Evolutionary conservation across 192 early-diverging fungal genomes (phyloP).

Genomic region (Coemansia sp.): DNA sequence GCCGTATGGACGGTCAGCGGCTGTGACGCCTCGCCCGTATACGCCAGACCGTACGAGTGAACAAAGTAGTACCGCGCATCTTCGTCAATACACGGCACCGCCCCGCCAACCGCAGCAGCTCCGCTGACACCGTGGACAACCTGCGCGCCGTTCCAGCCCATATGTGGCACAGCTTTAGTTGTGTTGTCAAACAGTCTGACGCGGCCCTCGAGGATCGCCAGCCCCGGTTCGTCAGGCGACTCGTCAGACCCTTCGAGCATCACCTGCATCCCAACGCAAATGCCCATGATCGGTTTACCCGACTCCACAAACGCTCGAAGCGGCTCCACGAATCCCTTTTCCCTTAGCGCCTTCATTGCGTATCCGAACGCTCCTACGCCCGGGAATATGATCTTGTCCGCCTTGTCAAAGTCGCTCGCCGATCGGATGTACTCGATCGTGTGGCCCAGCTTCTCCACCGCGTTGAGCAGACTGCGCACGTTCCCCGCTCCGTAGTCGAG

Average conservation of each 20-base stretch:
- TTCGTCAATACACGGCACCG: conserved; percentile 49
- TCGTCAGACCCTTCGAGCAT: conserved; percentile 92
- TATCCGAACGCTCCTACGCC: conserved; percentile 97
- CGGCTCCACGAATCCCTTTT: conserved; percentile 77
- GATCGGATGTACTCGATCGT: conserved; percentile 74
- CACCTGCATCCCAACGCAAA: conserved; percentile 98
- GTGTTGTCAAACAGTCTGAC: conserved; percentile 65
- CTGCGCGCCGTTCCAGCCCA: conserved; percentile 87
- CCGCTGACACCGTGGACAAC: conserved; percentile 13
- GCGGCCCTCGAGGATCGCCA: conserved; percentile 79
- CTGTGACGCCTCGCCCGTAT: conserved; percentile 49
- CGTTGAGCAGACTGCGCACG: conserved; percentile 94
- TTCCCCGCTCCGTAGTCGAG: conserved; percentile 99
- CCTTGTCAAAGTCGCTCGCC: conserved; percentile 80
- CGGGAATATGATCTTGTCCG: conserved; percentile 97
- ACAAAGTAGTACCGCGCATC: conserved; percentile 90
- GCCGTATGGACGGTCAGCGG: conserved; percentile 76
- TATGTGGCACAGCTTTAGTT: conserved; percentile 93
- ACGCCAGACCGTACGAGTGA: conserved; percentile 90
- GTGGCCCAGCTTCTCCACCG: conserved; percentile 87
- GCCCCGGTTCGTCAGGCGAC: conserved; percentile 71
- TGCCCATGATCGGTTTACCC: conserved; percentile 94
- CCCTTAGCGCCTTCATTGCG: conserved; percentile 76
- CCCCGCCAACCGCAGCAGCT: neutral
- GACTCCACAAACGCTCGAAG: conserved; percentile 81